Evolutionary conservation across 306 rosid genomes (phyloP).

Genomic region (Pyrus betulifolia): DNA sequence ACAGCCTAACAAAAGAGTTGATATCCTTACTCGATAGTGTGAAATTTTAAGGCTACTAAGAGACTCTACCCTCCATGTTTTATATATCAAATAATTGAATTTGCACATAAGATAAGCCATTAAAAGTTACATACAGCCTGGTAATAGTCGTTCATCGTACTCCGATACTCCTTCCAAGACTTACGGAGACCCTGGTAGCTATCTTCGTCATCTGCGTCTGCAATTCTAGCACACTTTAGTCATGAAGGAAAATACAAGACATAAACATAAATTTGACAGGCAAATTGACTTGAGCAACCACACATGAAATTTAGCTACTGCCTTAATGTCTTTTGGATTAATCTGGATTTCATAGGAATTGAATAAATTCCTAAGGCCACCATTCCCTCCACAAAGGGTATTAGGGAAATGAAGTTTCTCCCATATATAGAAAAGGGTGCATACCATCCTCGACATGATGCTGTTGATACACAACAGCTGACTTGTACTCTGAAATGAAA

Average conservation of each 20-base stretch:
- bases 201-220: conserved; percentile 61
- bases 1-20: conserved; percentile 51
- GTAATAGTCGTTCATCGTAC: conserved; percentile 59
- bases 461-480: conserved; percentile 22
- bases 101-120: conserved; percentile 7
- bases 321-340: neutral
- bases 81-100: neutral
- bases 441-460: conserved; percentile 42
- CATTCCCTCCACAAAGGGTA: neutral
- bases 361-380: neutral
- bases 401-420: conserved; percentile 6
- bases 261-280: neutral
- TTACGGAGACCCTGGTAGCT: conserved; percentile 50
- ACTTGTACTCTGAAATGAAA: conserved; percentile 20
- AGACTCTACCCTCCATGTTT: neutral
- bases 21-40: conserved; percentile 19
- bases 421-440: conserved; percentile 1
- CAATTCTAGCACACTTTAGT: conserved; percentile 7
- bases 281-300: neutral
- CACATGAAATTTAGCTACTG: neutral
- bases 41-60: neutral
- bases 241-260: neutral
- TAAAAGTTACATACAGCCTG: conserved; percentile 54
- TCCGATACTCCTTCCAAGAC: conserved; percentile 70
- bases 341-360: neutral